These are phyloP conservation scores for Pythium aristosporum DNA, from an alignment of 352 stramenopile genomes.

Conservation along the genomic window DNA sequence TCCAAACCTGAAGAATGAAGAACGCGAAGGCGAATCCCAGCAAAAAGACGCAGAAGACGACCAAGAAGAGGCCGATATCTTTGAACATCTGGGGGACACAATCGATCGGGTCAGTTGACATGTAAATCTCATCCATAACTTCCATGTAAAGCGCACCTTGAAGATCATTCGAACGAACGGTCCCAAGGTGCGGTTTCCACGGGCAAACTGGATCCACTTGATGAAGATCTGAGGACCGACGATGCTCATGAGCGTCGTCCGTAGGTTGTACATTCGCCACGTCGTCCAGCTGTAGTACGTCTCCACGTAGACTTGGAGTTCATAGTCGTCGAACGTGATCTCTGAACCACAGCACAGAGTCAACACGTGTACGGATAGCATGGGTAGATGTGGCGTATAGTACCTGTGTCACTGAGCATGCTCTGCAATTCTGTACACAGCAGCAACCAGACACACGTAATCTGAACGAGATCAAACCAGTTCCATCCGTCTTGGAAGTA, in stretches of 20 bases:
- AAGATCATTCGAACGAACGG: slow-evolving; percentile 87
- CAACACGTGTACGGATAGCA: background rate
- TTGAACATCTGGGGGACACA: slow-evolving; percentile 64
- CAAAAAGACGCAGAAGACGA: slow-evolving; percentile 76
- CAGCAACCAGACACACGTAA: slow-evolving; percentile 68
- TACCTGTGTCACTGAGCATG: slow-evolving; percentile 37
- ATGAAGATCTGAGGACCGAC: slow-evolving; percentile 78
- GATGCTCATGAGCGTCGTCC: slow-evolving; percentile 77
- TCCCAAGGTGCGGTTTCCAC: slow-evolving; percentile 59
- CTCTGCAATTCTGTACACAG: slow-evolving; percentile 50
- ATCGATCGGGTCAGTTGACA: background rate
- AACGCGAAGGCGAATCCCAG: slow-evolving; percentile 76
- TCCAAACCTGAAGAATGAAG: slow-evolving; percentile 75
- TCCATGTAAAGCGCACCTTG: slow-evolving; percentile 37
- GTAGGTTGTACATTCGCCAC: slow-evolving; percentile 67
- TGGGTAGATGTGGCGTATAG: background rate
- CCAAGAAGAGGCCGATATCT: slow-evolving; percentile 71
- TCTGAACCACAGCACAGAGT: background rate
- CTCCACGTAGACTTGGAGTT: slow-evolving; percentile 56
- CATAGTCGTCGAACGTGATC: slow-evolving; percentile 36
- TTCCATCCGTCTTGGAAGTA: slow-evolving; percentile 81
- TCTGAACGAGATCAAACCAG: slow-evolving; percentile 74
- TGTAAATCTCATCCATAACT: background rate
- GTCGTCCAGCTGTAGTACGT: slow-evolving; percentile 56
- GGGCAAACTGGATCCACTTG: slow-evolving; percentile 80